Conservation (phyloP, 169 alveolate genomes). For the Plasmodium yoelii region DNA sequence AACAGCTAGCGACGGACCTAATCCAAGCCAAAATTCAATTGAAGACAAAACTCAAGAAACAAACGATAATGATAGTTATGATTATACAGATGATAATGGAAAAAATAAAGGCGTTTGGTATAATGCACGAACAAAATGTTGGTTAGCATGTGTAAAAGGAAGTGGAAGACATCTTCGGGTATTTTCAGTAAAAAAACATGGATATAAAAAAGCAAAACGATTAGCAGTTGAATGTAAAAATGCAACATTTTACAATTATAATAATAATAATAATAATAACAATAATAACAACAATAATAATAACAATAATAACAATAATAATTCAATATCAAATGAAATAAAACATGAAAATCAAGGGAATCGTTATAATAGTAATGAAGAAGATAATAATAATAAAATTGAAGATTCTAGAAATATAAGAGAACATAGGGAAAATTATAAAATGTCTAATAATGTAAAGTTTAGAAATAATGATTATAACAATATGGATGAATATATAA, state of each 20-base stretch:
- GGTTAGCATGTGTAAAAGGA: slow-evolving; percentile 73
- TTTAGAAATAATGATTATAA: neutral
- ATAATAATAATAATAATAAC: too few species aligned
- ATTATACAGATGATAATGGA: slow-evolving; percentile 33
- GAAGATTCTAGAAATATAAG: neutral
- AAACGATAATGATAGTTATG: slow-evolving; percentile 18
- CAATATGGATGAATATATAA: neutral
- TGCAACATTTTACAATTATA: slow-evolving; percentile 24
- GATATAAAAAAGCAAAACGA: slow-evolving; percentile 54
- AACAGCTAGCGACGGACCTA: slow-evolving; percentile 4
- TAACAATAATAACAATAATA: too few species aligned
- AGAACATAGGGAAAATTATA: neutral
- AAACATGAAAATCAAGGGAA: neutral
- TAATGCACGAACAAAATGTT: slow-evolving; percentile 69
- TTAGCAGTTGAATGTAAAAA: slow-evolving; percentile 64
- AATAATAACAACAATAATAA: too few species aligned
- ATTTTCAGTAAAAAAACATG: slow-evolving; percentile 64
- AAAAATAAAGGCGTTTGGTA: slow-evolving; percentile 70
- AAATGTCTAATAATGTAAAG: neutral
- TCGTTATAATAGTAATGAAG: neutral
- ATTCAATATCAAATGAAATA: neutral
- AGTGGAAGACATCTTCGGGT: slow-evolving; percentile 73
- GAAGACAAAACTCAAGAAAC: slow-evolving; percentile 6
- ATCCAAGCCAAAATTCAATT: neutral
- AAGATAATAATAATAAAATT: neutral